Percentiles rank a stretch among this genome's conserved stretches.
Conservation (phyloP, 192 early-diverging fungal species). For the Nowakowskiella sp. region DNA sequence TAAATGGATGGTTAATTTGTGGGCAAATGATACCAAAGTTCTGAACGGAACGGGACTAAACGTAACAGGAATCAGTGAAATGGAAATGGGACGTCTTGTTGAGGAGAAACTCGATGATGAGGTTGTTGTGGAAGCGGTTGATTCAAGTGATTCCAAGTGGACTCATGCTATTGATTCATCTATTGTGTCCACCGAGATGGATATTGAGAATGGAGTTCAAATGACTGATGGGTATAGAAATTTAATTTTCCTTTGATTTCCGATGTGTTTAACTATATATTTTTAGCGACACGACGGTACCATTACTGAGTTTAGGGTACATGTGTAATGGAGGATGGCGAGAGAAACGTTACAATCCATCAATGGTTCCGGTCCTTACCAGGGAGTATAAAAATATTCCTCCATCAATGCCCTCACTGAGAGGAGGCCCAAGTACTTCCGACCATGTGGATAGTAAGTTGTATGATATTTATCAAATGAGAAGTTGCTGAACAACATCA, state of each 20-base stretch:
- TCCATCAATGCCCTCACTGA: conserved; percentile 46
- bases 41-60: too few species aligned
- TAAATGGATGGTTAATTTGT: too few species aligned
- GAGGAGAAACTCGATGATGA: too few species aligned
- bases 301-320: conserved; percentile 74
- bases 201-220: conserved; percentile 61
- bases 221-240: conserved; percentile 53
- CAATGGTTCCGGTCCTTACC: conserved; percentile 57
- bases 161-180: conserved; percentile 15
- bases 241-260: not conserved
- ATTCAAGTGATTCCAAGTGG: too few species aligned
- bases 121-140: too few species aligned
- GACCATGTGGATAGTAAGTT: conserved; percentile 84
- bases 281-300: conserved; percentile 78
- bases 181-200: conserved; percentile 42
- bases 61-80: too few species aligned
- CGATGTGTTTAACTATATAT: conserved; percentile 6
- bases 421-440: conserved; percentile 62
- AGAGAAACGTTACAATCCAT: conserved; percentile 73
- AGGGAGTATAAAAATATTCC: conserved; percentile 60
- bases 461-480: conserved; percentile 25
- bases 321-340: conserved; percentile 84
- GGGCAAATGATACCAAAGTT: too few species aligned
- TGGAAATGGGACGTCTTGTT: too few species aligned
- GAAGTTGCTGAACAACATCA: not conserved